Conservation (phyloP, 2,329 filamentous ascomycete species). For the Colletotrichum sp. region DNA sequence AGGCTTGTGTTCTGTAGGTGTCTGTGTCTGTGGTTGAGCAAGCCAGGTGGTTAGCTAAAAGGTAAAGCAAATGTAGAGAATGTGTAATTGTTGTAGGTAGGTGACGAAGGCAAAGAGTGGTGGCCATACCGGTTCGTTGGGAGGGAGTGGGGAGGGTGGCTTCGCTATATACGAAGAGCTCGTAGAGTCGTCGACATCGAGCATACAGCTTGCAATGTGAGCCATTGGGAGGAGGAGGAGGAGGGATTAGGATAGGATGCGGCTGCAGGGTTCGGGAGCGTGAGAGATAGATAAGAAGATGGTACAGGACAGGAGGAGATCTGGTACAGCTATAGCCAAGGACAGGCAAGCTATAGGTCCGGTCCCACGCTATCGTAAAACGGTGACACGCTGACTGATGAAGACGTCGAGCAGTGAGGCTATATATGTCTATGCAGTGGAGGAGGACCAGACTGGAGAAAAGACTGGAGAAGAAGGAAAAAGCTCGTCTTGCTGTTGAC, state of each 20-base stretch:
- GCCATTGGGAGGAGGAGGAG: conserved; percentile 51
- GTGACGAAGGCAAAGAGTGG: conserved; percentile 16
- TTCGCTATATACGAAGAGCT: conserved; percentile 55
- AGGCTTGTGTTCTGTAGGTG: conserved; percentile 49
- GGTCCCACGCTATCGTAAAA: conserved; percentile 19
- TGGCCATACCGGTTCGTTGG: conserved; percentile 49
- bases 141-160: conserved; percentile 49
- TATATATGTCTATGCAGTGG: conserved; percentile 25
- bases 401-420: conserved; percentile 23
- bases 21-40: conserved; percentile 19
- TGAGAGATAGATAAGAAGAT: conserved; percentile 14
- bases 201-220: conserved; percentile 66
- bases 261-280: conserved; percentile 9
- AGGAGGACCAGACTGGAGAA: conserved; percentile 8
- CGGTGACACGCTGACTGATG: conserved; percentile 4
- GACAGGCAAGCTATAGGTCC: conserved; percentile 18
- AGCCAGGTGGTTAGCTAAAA: conserved; percentile 17
- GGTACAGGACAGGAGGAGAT: conserved; percentile 18
- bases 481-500: conserved; percentile 17
- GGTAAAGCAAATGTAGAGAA: conserved; percentile 19
- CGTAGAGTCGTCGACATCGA: conserved; percentile 47
- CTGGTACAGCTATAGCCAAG: conserved; percentile 23
- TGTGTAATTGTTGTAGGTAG: background rate
- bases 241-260: background rate
- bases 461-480: conserved; percentile 11